Conservation (phyloP, 2,329 filamentous ascomycete genomes). For the Pseudogymnoascus sp. region DNA sequence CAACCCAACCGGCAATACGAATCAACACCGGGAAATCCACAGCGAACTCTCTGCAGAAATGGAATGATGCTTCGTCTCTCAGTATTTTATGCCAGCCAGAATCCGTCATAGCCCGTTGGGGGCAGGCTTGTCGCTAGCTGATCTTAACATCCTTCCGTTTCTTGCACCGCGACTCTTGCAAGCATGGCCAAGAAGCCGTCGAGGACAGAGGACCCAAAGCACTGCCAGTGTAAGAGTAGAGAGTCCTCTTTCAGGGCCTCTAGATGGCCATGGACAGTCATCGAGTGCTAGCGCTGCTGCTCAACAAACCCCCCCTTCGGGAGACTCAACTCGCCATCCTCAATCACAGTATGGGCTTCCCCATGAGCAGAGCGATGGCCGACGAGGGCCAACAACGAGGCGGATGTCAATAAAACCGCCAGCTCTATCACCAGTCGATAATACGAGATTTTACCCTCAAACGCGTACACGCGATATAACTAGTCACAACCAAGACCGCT, state of each 20-base stretch:
- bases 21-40: background rate
- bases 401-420: background rate
- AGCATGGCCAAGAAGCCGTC: slow-evolving; percentile 22
- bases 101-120: slow-evolving; percentile 17
- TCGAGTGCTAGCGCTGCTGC: background rate
- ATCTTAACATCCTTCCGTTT: slow-evolving; percentile 26
- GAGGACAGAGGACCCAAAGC: background rate
- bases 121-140: slow-evolving; percentile 23
- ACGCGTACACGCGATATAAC: background rate
- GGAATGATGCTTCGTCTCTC: background rate
- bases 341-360: background rate
- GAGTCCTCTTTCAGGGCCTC: background rate
- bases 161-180: slow-evolving; percentile 26
- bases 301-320: background rate
- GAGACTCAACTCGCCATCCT: background rate
- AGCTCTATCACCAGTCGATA: background rate
- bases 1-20: background rate
- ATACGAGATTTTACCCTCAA: background rate
- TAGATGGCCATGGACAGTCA: background rate
- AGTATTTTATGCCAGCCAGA: slow-evolving; percentile 8
- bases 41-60: background rate
- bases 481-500: background rate
- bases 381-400: background rate
- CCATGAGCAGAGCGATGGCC: background rate
- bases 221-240: background rate